These are phyloP conservation scores for Annulohypoxylon stygium DNA, from an alignment of 495 filamentous ascomycete genomes.

Conservation along the genomic window DNA sequence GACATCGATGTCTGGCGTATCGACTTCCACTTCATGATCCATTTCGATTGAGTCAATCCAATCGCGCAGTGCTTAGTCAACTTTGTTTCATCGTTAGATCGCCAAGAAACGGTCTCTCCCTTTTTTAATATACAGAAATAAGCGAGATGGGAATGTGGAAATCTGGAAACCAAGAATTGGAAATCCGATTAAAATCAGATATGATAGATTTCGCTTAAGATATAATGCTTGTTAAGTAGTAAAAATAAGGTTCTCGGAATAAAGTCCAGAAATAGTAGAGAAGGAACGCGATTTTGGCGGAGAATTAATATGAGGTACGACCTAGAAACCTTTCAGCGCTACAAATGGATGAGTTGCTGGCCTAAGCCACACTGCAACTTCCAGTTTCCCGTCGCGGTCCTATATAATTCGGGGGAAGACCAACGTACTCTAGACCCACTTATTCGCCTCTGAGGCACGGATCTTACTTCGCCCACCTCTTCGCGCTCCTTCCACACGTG, in stretches of 20 bases:
- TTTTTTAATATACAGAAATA: not conserved
- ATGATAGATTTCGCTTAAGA: not conserved
- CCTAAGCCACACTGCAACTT: conserved; percentile 14
- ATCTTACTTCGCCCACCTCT: conserved; percentile 14
- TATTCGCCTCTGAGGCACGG: conserved; percentile 9
- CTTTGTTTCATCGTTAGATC: conserved; percentile 8
- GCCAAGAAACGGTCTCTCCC: conserved; percentile 11
- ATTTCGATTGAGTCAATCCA: conserved; percentile 30
- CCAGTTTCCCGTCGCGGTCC: conserved; percentile 1
- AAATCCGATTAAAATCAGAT: not conserved
- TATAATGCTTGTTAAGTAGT: conserved; percentile 15
- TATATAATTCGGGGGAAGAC: conserved; percentile 5
- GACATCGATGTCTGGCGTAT: conserved; percentile 10
- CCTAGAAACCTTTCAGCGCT: not conserved
- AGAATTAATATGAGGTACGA: not conserved
- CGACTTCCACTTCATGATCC: conserved; percentile 28
- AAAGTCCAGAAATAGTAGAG: not conserved
- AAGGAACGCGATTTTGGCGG: conserved; percentile 7
- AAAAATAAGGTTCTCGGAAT: conserved; percentile 8
- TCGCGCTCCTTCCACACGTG: conserved; percentile 6
- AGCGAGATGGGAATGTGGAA: not conserved
- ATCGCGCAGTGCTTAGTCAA: conserved; percentile 15
- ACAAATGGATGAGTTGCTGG: not conserved
- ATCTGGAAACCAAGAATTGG: not conserved
- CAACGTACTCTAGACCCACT: conserved; percentile 6